phyloP scores from a whole-genome alignment of 345 rosid genomes.

The Arabidopsis suecica region DNA sequence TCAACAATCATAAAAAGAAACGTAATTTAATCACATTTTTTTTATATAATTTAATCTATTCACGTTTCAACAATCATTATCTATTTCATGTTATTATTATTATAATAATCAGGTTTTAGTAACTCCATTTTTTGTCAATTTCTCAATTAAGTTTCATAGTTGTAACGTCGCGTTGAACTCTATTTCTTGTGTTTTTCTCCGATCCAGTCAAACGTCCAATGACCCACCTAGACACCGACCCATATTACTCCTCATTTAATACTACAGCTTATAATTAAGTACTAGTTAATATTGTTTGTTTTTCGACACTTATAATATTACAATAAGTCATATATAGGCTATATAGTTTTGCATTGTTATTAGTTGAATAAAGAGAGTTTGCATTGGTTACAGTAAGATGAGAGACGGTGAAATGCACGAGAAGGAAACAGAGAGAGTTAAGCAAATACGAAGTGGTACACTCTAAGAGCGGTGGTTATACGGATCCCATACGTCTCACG shows the following conservation, averaged over 20 bases:
- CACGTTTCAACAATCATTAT: neutral
- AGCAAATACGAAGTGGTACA: constrained; percentile 40
- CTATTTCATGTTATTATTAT: neutral
- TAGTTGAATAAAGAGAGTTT: neutral
- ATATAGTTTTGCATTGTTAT: neutral
- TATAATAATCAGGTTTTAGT: neutral
- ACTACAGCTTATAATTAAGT: neutral
- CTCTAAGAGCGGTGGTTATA: constrained; percentile 39
- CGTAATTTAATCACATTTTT: neutral
- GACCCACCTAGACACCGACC: constrained; percentile 23
- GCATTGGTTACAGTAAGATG: neutral
- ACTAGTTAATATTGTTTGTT: neutral
- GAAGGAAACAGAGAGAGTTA: constrained; percentile 17
- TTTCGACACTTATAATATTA: neutral
- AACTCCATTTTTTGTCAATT: constrained; percentile 28
- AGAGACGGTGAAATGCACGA: constrained; percentile 41
- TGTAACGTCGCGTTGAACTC: constrained; percentile 29
- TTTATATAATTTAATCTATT: neutral
- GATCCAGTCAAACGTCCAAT: constrained; percentile 24
- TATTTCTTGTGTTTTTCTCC: neutral
- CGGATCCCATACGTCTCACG: constrained; percentile 42
- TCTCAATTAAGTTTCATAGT: neutral
- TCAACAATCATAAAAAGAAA: neutral
- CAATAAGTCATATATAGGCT: neutral
- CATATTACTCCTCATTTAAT: neutral